Evolutionary conservation across 2,329 filamentous ascomycete species (phyloP), one percentile per base, ranked within the genome.

Genomic region (Pseudogymnoascus sp.): DNA sequence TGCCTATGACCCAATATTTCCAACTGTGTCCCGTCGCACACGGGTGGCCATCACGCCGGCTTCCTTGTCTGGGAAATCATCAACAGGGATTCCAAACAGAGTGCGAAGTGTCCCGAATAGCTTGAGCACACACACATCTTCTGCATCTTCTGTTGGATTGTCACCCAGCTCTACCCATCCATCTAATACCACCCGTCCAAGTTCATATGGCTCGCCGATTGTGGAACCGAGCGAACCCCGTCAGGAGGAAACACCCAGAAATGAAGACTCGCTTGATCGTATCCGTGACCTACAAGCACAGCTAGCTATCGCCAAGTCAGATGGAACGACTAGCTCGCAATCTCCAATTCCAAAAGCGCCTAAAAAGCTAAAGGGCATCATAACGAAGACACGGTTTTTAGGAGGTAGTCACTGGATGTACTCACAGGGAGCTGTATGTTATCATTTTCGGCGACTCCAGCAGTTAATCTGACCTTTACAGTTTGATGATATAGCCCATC

Each of bases 341-440:
- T 33, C 23, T 13, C 15, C 53, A 38, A 21, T 15, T 28, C 36
- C 23, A 50, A 33, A 9, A 35, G 6, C 28, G 17, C 47, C 35
- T 62, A 60, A 63, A 63, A 60, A 64, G 38, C 21, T 65, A 1
- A 36, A 38, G 36, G 67, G 67, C 3, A 69, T 66, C 26, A 44
- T 70, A 3, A 67, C 69, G 7, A 71, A 71, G 50, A 69, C 69
- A 1, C 60, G 68, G 23, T 69, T 68, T 26, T 70, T 67, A 60
- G 70, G 70, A 5, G 65, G 67, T 21, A 70, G 65, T 47, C 69
- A 72, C 57, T 72, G 69, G 69, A 69, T 69, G 66, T 64, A 68
- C 42, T 68, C 68, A 3, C 68, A 68, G 26, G 66, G 64, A 42
- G 63, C 66, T 60, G 69, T 70, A 67, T 33, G 62, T 31, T 44